Base-by-base conservation (phyloP, 148 eudicot genomes). In the Fallopia convolvulus region DNA sequence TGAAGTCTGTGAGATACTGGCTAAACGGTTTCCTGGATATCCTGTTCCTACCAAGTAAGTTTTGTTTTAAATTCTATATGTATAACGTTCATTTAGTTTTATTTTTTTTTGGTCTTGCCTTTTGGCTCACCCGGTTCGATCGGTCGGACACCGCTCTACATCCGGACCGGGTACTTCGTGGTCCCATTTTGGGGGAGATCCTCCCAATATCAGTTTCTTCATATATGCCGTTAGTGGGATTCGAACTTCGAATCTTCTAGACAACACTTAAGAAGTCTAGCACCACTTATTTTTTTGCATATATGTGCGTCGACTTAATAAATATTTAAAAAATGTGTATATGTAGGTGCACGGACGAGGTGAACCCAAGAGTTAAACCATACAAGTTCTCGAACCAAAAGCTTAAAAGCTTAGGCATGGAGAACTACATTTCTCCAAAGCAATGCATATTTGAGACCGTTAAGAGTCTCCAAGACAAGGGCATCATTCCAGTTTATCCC, bases 11-110 rank as follows among this genome's bases (percentile, higher is more conserved):
- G 92, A 92, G 36, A 94, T 94, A 58, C 78, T 94, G 30, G 90
- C 90, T 50, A 92, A 94, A 77, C 87, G 84, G 70, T 94, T 94
- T 75, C 95, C 98, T 0, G 94, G 89, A 78, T 91, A 94, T 70
- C 94, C 95, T 4, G 83, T 94, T 40, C 98, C 98, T 26, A 84
- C 88, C 77, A 87, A 90, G 98, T 94, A 88, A 83, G 97, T 86
- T 71, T 48, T 0, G 12, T 26, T 4, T 30, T 2, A 10, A 52
- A 15, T 44, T 6, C 10, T 44, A 44, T 44, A 44, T 44, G 47
- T 44, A 8, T 6, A 6, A 1, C 8, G 0, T 9, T 8, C 8
- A 18, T n/a, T n/a, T n/a, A n/a, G n/a, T n/a, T n/a, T n/a, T n/a
- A n/a, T n/a, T n/a, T n/a, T n/a, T n/a, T n/a, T n/a, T n/a, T n/a